phyloP scores from a whole-genome alignment of 805 yeast genomes.

The Zygosaccharomyces lentus region DNA sequence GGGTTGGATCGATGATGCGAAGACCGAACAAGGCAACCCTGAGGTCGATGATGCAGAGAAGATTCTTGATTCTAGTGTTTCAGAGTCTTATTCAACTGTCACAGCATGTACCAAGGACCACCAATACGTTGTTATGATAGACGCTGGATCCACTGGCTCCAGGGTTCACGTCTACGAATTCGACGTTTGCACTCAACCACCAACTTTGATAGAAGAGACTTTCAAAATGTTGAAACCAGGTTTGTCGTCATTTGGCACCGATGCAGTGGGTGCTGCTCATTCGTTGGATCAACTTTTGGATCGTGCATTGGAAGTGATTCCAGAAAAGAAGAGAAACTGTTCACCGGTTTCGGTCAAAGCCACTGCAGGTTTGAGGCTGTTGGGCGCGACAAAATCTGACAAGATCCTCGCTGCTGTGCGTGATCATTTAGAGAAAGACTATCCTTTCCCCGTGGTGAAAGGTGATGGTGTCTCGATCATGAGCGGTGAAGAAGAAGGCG shows the following conservation, averaged over 20 bases:
- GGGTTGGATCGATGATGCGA: slow-evolving; percentile 24
- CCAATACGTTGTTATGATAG: slow-evolving; percentile 87
- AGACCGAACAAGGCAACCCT: slow-evolving; percentile 21
- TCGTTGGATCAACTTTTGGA: slow-evolving; percentile 80
- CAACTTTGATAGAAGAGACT: slow-evolving; percentile 70
- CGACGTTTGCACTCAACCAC: slow-evolving; percentile 81
- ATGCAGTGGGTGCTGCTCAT: slow-evolving; percentile 80
- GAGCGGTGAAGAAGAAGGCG: slow-evolving; percentile 98
- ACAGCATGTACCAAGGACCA: slow-evolving; percentile 40
- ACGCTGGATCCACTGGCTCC: slow-evolving; percentile 97
- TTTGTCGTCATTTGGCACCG: slow-evolving; percentile 76
- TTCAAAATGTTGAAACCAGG: slow-evolving; percentile 93
- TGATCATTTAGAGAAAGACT: slow-evolving; percentile 66
- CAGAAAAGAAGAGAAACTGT: slow-evolving; percentile 66
- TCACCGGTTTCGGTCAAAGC: slow-evolving; percentile 97
- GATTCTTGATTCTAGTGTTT: slow-evolving; percentile 5
- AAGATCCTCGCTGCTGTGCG: slow-evolving; percentile 75
- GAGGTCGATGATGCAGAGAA: slow-evolving; percentile 28
- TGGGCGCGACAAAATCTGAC: slow-evolving; percentile 70
- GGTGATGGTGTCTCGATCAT: slow-evolving; percentile 86
- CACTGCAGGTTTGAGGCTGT: slow-evolving; percentile 88
- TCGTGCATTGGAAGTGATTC: slow-evolving; percentile 71
- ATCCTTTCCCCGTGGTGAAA: slow-evolving; percentile 87
- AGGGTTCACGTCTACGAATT: slow-evolving; percentile 92
- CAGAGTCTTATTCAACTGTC: slow-evolving; percentile 7